A percentile compares a stretch with the other conserved stretches of the same genome.
These are phyloP conservation scores for Termitomyces sp. DNA, from an alignment of 768 basidiomycete genomes.

Conservation along the genomic window DNA sequence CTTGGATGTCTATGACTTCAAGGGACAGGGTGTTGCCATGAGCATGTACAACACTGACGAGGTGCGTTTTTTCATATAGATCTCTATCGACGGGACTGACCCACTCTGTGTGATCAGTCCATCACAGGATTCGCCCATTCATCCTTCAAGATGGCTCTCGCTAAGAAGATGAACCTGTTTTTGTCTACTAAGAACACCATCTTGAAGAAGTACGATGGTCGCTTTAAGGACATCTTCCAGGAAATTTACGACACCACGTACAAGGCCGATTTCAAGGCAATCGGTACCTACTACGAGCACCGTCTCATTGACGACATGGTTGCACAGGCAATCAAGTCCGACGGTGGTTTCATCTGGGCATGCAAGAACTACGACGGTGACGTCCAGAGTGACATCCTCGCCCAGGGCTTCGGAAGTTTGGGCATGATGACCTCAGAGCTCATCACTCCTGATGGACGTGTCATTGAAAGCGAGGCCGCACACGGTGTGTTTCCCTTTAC, in stretches of 20 bases:
- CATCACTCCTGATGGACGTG: constrained; percentile 89
- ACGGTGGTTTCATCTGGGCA: constrained; percentile 85
- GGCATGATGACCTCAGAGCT: constrained; percentile 99
- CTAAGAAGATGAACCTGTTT: constrained; percentile 82
- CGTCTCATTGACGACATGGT: constrained; percentile 98
- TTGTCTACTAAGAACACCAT: constrained; percentile 99
- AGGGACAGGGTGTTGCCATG: constrained; percentile 88
- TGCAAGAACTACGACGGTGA: constrained; percentile 82
- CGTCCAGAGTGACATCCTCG: constrained; percentile 89
- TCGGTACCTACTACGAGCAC: constrained; percentile 89
- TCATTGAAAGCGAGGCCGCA: constrained; percentile 94
- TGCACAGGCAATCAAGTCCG: constrained; percentile 94
- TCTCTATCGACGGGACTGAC: background rate
- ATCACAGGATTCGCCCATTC: constrained; percentile 95
- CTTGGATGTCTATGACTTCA: constrained; percentile 91
- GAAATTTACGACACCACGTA: constrained; percentile 86
- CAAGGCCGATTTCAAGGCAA: constrained; percentile 61
- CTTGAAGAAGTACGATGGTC: constrained; percentile 95
- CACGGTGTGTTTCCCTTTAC: constrained; percentile 49
- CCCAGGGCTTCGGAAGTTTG: constrained; percentile 93
- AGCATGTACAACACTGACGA: constrained; percentile 99
- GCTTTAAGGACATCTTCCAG: constrained; percentile 99
- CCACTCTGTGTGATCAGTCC: constrained; percentile 39
- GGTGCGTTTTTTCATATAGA: constrained; percentile 28
- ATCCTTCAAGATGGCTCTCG: constrained; percentile 93